These are phyloP conservation scores for Acorus calamus DNA, from an alignment of 106 monocot species.

Conservation along the genomic window DNA sequence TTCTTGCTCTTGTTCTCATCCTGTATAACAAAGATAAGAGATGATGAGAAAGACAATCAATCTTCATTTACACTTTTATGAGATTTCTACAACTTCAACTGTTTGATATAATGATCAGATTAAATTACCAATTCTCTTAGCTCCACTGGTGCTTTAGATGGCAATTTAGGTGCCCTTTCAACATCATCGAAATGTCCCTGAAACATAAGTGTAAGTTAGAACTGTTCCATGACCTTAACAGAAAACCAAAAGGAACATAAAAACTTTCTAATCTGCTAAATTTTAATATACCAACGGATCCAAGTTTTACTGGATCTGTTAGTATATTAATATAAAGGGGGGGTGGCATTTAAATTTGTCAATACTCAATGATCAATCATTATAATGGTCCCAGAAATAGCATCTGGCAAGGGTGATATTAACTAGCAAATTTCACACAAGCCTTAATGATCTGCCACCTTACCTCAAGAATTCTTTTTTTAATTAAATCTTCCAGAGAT, in stretches of 20 bases:
- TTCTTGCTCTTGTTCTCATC: constrained; percentile 95
- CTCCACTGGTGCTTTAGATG: constrained; percentile 60
- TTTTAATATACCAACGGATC: no score
- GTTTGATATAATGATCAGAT: background rate
- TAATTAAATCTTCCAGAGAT: constrained; percentile 83
- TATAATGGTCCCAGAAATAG: no score
- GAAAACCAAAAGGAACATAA: background rate
- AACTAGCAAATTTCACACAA: background rate
- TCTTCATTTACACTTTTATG: no score
- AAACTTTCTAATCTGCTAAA: no score
- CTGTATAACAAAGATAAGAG: constrained; percentile 21
- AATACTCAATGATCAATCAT: no score
- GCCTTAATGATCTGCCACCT: background rate
- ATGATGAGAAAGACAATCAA: constrained; percentile 7
- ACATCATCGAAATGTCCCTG: constrained; percentile 90
- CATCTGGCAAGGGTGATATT: no score
- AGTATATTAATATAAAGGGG: no score
- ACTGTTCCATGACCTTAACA: background rate
- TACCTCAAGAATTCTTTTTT: constrained; percentile 83
- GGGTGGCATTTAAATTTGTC: no score
- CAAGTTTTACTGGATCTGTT: no score
- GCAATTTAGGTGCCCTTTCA: constrained; percentile 49
- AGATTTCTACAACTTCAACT: background rate
- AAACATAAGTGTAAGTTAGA: no score
- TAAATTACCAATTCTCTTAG: constrained; percentile 60